Evolutionary conservation across 2,329 filamentous ascomycete genomes (phyloP), one percentile per base, ranked within the genome.

Genomic region (Aspergillus neotritici): DNA sequence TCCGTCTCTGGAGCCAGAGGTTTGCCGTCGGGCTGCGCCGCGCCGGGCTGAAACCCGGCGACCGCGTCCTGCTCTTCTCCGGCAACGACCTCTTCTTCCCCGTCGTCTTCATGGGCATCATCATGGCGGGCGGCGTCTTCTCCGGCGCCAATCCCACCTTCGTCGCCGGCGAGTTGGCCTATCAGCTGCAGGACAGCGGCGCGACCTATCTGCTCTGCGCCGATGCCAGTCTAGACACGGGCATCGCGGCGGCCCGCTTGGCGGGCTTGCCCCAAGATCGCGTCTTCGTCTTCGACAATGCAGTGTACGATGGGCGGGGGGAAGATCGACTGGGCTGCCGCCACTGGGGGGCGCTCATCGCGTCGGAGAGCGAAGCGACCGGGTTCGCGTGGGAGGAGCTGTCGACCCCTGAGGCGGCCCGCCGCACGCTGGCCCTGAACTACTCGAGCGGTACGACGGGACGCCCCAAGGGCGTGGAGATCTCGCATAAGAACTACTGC

Each of bases 391-490:
- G 87, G 86, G 62, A 76, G 12, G 50, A 59, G 3, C 44, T 61
- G 8, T 34, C 49, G 7, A 65, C 57, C 4, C 78, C 79, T 1
- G 79, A 53, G 4, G 37, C 51, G 31, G 51, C 62, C 2, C 47
- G 53, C 34, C 52, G 47, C n/a, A 64, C 61, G 3, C 53, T 83
- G 52, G 83, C 80, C 16, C 76, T 94, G 49, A 93, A 94, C 64
- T 94, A 91, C 66, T 86, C 80, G 51, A 65, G 62, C 38, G 70
- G 87, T 9, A 90, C 85, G 1, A 94, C 88, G 0, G 87, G 88
- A 5, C 74, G 88, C 4, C 86, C 87, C 8, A 94, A 94, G 62
- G 88, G 88, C 9, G 87, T 93, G 11, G 81, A 86, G 65, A 84
- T 93, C 51, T 80, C 82, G n/a, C 87, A 94, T 64, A 71, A 73